phyloP scores from a whole-genome alignment of 202 grass and related monocot species.

The Carex sylvatica region DNA sequence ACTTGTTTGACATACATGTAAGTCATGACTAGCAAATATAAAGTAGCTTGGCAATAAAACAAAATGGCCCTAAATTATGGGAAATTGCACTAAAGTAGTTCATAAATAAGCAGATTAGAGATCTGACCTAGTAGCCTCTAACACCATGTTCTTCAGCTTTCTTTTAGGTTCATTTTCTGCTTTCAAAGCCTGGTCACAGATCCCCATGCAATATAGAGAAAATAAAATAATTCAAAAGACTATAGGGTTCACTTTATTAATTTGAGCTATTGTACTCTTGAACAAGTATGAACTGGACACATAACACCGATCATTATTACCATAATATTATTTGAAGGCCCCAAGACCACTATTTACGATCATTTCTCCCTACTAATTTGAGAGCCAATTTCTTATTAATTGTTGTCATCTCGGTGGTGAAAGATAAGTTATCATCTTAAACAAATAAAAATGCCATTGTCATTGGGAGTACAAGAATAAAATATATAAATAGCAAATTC shows the following conservation, averaged over 20 bases:
- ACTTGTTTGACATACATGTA: not conserved
- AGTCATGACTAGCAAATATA: not conserved
- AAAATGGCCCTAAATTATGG: not conserved
- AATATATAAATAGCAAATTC: not conserved
- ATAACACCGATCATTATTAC: not conserved
- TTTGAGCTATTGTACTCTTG: not conserved
- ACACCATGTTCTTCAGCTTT: slow-evolving; percentile 55
- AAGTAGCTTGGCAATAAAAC: not conserved
- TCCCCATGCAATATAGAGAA: slow-evolving; percentile 6
- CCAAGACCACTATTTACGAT: not conserved
- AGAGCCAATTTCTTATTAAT: not conserved
- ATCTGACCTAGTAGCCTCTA: slow-evolving; percentile 81
- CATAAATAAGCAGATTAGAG: not conserved
- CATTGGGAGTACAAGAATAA: not conserved
- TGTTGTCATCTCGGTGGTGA: not conserved
- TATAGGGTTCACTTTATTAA: not conserved
- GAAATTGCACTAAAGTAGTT: slow-evolving; percentile 18
- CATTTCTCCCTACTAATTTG: not conserved
- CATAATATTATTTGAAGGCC: not conserved
- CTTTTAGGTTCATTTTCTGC: slow-evolving; percentile 48
- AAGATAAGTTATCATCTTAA: not conserved
- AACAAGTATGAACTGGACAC: not conserved
- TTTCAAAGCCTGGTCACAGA: slow-evolving; percentile 44
- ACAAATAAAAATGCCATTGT: not conserved
- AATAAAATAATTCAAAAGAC: not conserved